Percentiles rank a stretch among this genome's conserved stretches.
phyloP scores from a whole-genome alignment of 1,139 yeast species.

The Scheffersomyces segobiensis region DNA sequence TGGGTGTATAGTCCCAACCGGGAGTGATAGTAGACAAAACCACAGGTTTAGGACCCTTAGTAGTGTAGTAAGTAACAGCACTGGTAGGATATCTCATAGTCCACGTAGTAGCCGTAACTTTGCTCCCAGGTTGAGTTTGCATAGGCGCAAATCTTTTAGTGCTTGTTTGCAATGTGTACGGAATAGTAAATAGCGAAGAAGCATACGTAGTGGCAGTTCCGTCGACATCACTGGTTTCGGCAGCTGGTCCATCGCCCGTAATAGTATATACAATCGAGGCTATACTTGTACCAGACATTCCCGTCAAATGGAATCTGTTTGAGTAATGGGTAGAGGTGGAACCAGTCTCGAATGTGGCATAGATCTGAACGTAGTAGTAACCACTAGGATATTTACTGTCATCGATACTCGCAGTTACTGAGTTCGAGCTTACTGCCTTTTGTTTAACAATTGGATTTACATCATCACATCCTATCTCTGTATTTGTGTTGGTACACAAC shows the following conservation, averaged over 20 bases:
- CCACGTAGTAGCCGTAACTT: slow-evolving; percentile 68
- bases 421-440: slow-evolving; percentile 21
- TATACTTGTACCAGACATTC: slow-evolving; percentile 59
- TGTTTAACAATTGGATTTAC: slow-evolving; percentile 20
- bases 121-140: slow-evolving; percentile 81
- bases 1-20: slow-evolving; percentile 75
- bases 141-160: slow-evolving; percentile 79
- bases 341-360: slow-evolving; percentile 31
- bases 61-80: slow-evolving; percentile 55
- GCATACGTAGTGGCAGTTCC: slow-evolving; percentile 27
- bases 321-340: slow-evolving; percentile 73
- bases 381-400: slow-evolving; percentile 58
- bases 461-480: slow-evolving; percentile 43
- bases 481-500: slow-evolving; percentile 65
- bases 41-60: slow-evolving; percentile 42
- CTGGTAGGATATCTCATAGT: slow-evolving; percentile 63
- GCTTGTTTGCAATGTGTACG: slow-evolving; percentile 79
- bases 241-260: slow-evolving; percentile 45
- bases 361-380: slow-evolving; percentile 67
- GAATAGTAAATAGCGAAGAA: slow-evolving; percentile 41
- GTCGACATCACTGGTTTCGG: slow-evolving; percentile 30
- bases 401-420: slow-evolving; percentile 44
- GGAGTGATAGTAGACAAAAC: slow-evolving; percentile 70
- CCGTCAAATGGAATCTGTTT: slow-evolving; percentile 61
- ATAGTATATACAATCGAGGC: slow-evolving; percentile 17